Percentiles rank a stretch among this genome's conserved stretches.
Conservation (phyloP, 305 asterid genomes). For the Fraxinus paxiana region DNA sequence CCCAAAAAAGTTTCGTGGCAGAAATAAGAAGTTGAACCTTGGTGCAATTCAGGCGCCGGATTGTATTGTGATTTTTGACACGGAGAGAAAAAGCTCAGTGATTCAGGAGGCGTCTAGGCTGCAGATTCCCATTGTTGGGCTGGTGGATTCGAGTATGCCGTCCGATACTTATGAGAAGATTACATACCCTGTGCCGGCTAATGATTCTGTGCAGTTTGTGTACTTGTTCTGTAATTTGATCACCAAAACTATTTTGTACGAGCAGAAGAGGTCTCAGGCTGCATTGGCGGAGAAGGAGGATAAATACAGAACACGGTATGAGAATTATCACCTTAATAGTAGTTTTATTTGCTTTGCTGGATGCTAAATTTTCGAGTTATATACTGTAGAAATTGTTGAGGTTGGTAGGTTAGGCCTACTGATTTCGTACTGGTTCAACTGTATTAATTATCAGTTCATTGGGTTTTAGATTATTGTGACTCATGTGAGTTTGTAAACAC, state of each 20-base stretch:
- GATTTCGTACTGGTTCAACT: background rate
- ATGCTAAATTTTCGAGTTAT: background rate
- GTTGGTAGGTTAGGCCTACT: background rate
- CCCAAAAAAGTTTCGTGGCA: conserved; percentile 72
- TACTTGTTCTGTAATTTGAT: conserved; percentile 93
- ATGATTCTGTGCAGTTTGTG: conserved; percentile 84
- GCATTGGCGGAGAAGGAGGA: conserved; percentile 38
- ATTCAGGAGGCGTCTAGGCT: conserved; percentile 71
- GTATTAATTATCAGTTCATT: conserved; percentile 1
- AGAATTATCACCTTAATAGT: background rate
- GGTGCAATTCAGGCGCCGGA: conserved; percentile 70
- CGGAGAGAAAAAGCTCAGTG: conserved; percentile 79
- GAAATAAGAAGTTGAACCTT: conserved; percentile 76
- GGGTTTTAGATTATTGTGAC: background rate
- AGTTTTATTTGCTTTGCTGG: background rate
- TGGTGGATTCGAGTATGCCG: conserved; percentile 86
- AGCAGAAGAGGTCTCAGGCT: conserved; percentile 48
- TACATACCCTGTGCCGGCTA: conserved; percentile 87
- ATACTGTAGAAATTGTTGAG: background rate
- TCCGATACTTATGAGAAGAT: conserved; percentile 75
- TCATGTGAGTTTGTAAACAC: background rate
- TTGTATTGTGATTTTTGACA: conserved; percentile 79
- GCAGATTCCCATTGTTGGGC: conserved; percentile 87
- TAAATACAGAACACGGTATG: conserved; percentile 38
- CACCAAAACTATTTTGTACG: conserved; percentile 77